Evolutionary conservation across 2,329 filamentous ascomycete genomes (phyloP).

Genomic region (Verticillium nonalfalfae): DNA sequence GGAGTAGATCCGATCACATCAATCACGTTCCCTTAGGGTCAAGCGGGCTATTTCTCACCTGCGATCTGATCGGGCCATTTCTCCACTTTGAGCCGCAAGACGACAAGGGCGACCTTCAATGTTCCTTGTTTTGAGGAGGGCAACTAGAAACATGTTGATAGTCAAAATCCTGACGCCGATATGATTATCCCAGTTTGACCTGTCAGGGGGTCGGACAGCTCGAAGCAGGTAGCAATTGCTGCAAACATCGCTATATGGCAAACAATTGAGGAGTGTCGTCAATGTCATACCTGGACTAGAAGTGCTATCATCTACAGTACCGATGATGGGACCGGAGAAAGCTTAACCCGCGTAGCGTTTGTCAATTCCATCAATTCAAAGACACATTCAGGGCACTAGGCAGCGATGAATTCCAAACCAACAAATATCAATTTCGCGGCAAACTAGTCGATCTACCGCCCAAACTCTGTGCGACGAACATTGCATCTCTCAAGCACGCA

Average conservation of each 20-base stretch:
- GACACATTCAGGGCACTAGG: too few relatives aligned
- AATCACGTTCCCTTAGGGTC: background rate
- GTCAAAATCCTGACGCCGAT: too few relatives aligned
- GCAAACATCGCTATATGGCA: too few relatives aligned
- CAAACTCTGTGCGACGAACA: background rate
- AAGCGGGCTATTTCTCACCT: background rate
- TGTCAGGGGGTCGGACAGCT: too few relatives aligned
- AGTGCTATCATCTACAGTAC: too few relatives aligned
- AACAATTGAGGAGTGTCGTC: too few relatives aligned
- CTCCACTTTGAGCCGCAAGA: background rate
- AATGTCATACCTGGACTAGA: background rate
- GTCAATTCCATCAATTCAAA: background rate
- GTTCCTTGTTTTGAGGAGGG: too few relatives aligned
- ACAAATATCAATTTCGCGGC: background rate
- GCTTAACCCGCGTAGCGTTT: too few relatives aligned
- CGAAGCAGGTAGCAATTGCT: too few relatives aligned
- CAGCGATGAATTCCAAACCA: background rate
- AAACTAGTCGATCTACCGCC: background rate
- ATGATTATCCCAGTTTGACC: too few relatives aligned
- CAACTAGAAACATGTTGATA: too few relatives aligned
- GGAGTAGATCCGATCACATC: background rate
- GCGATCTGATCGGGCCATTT: background rate
- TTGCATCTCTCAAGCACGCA: background rate
- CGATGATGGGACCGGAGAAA: too few relatives aligned
- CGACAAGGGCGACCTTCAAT: background rate